A percentile compares a stretch with the other conserved stretches of the same genome.
phyloP scores from a whole-genome alignment of 345 rosid genomes.

The Ceriops tagal region DNA sequence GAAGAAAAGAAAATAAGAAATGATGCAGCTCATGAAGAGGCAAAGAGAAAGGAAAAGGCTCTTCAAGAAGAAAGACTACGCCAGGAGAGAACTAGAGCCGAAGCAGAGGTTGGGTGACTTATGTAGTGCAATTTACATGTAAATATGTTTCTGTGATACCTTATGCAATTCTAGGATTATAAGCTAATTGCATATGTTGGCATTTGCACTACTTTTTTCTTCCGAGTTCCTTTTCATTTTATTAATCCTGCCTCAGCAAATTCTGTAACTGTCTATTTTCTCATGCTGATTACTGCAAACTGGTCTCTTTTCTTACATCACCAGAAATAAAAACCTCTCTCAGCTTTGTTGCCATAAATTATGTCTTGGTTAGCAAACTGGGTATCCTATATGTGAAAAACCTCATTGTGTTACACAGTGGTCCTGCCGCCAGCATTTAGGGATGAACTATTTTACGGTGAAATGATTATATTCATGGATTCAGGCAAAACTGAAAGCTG shows the following conservation, averaged over 20 bases:
- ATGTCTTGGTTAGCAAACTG: no score
- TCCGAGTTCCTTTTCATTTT: not conserved
- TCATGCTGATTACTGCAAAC: no score
- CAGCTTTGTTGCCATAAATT: no score
- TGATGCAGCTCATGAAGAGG: conserved; percentile 88
- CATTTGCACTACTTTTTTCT: not conserved
- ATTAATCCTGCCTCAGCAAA: no score
- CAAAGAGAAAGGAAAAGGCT: conserved; percentile 76
- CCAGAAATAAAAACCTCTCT: no score
- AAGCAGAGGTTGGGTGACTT: conserved; percentile 69
- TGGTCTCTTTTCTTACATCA: no score
- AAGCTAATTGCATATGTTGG: not conserved
- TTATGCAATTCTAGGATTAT: not conserved
- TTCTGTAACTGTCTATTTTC: no score
- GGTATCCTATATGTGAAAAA: no score
- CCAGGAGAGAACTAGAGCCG: conserved; percentile 77
- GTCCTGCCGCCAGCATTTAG: not conserved
- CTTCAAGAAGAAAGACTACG: conserved; percentile 72
- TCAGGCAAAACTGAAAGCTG: conserved; percentile 66
- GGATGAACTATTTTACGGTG: not conserved
- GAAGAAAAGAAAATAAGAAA: conserved; percentile 81
- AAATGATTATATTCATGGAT: conserved; percentile 17
- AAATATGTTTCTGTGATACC: not conserved
- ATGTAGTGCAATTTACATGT: not conserved
- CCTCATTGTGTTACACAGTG: no score